Evolutionary conservation across 1,284 basidiomycete species (phyloP), one percentile per base, ranked within the genome.

Genomic region (Tylopilus orsonianus): DNA sequence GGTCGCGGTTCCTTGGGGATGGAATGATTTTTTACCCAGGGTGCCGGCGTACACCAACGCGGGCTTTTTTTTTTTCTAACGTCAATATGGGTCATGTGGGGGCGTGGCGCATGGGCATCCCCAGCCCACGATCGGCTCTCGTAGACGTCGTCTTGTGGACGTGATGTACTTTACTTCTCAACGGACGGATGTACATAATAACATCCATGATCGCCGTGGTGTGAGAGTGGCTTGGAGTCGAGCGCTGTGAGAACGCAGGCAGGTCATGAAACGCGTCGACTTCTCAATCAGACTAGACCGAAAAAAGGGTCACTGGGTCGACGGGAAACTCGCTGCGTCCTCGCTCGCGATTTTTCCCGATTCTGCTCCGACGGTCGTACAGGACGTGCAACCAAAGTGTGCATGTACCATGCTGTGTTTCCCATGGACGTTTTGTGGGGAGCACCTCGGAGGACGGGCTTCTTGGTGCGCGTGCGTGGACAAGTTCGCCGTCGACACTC

Each of bases 161-260:
- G 9, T 29, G 19, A 22, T 12, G 19, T 7, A 43, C 20, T n/a
- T 36, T 5, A n/a, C 22, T 10, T 18, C 24, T 22, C 14, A 27
- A 36, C 32, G 23, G 22, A 27, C 30, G 14, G 12, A 43, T 29
- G 45, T 60, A 60, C 56, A 60, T 58, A 62, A 60, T 49, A 14
- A 14, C 9, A 34, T 26, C 33, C 34, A 32, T 39, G 58, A 46
- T 64, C 59, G 44, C 58, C 61, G 58, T 48, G 34, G 48, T 42
- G 58, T 64, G 58, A 64, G 58, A 62, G 60, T 35, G 44, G 33
- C 35, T 27, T 39, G 47, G n/a, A 34, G 23, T 29, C 23, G 44
- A 34, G 18, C 30, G 35, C 38, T 56, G 56, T 57, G 56, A 61
- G 56, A 60, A 32, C 20, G 34, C 38, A 9, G 32, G 19, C 5